Evolutionary conservation across 345 rosid genomes (phyloP), one percentile per base, ranked within the genome.

Genomic region (Corymbia maculata): DNA sequence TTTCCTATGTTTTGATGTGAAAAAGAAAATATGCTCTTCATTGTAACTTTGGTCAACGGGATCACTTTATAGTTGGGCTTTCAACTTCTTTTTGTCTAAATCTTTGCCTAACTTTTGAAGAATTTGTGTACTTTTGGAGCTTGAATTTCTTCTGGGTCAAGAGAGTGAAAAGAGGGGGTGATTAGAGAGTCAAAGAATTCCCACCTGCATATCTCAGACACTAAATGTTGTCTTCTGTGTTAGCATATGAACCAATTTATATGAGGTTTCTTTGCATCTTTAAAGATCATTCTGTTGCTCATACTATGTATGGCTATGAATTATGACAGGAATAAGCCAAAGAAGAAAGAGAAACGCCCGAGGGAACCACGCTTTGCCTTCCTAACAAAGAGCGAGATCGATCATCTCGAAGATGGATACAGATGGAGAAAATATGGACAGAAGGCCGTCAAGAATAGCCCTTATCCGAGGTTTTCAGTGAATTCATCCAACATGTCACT

Each of bases 371-470:
- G 89, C 9, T 80, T 88, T 44, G 86, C 89, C 42, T 88, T 88
- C 51, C 24, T 88, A 86, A 88, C 89, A 24, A 88, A 88, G 89
- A 88, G 89, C 24, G 89, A 88, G 86, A 42, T 88, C 17, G 89
- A 88, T 88, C 89, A 88, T 45, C 89, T 88, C 22, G 89, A 88
- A 84, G 89, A 88, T 59, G 89, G 89, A 80, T 88, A 88, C 52
- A 88, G 89, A 88, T 88, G 89, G 89, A 88, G 89, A 84, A 88
- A 88, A 49, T 88, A 88, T 82, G 89, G 89, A 82, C 89, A 88
- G 49, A 88, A 88, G 66, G 89, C 89, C 4, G 89, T 88, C 86
- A 88, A 88, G 86, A 88, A 88, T 44, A 88, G 89, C 89, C 89
- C 89, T 82, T 88, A 88, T 85, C 89, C 89, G 50, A 88, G 89